A percentile compares a stretch with the other conserved stretches of the same genome.
Evolutionary conservation across 108 stramenopile species (phyloP).

Genomic region (Epithemia pelagica): DNA sequence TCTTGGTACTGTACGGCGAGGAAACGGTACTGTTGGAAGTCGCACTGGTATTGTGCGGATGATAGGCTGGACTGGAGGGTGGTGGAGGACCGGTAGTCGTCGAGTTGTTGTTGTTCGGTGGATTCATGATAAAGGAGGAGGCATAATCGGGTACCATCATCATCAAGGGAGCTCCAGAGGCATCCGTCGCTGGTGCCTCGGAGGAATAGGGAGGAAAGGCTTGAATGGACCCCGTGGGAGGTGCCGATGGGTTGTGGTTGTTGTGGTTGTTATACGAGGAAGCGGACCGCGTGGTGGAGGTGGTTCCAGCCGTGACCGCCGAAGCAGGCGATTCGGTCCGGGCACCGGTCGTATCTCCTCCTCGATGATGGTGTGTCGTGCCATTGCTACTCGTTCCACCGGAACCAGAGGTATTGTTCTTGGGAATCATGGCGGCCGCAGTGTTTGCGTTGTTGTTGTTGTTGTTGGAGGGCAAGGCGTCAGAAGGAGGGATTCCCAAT

Average conservation of each 20-base stretch:
- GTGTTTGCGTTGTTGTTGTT: slow-evolving; percentile 3
- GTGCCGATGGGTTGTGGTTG: background rate
- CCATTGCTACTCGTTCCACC: background rate
- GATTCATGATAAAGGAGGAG: too few species aligned
- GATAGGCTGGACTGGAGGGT: background rate
- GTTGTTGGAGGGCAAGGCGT: too few species aligned
- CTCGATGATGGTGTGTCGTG: background rate
- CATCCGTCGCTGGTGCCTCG: too few species aligned
- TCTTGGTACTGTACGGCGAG: slow-evolving; percentile 18
- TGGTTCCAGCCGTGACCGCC: background rate
- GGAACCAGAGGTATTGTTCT: background rate
- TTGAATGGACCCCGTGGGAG: background rate
- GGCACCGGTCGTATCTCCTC: background rate
- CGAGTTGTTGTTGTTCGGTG: too few species aligned
- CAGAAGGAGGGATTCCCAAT: too few species aligned
- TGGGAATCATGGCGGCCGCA: background rate
- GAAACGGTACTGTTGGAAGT: background rate
- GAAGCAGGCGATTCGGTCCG: background rate
- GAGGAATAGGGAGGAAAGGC: background rate
- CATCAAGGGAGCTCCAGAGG: too few species aligned
- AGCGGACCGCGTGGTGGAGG: background rate
- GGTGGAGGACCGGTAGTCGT: background rate
- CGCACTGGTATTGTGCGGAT: too few species aligned
- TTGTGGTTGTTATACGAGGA: background rate
- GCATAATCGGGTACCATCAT: too few species aligned